These are phyloP conservation scores for Leccinum proliferum DNA, from an alignment of 1,284 basidiomycete genomes.

Conservation along the genomic window DNA sequence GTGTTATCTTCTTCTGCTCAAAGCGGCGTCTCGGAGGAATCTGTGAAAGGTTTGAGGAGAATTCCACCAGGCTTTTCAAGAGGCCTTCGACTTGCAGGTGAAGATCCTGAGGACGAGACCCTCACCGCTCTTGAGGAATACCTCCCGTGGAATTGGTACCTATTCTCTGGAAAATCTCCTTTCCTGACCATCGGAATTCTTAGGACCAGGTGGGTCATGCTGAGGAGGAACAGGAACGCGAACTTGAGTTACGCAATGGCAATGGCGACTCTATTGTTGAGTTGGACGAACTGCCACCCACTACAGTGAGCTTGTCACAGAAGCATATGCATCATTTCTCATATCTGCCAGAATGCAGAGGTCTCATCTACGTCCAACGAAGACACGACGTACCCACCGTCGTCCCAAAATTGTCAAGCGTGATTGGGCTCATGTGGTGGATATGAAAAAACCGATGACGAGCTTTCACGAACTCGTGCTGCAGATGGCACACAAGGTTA, in stretches of 20 bases:
- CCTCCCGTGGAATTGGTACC: conserved; percentile 13
- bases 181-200: conserved; percentile 3
- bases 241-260: conserved; percentile 9
- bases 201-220: conserved; percentile 14
- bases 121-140: conserved; percentile 35
- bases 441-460: conserved; percentile 84
- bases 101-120: conserved; percentile 42
- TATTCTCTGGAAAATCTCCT: background rate
- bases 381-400: conserved; percentile 36
- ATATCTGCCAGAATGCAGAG: conserved; percentile 32
- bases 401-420: conserved; percentile 61
- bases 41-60: conserved; percentile 46
- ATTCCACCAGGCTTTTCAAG: conserved; percentile 48
- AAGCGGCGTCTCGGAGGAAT: conserved; percentile 29
- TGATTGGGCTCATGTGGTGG: conserved; percentile 98
- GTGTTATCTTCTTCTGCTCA: conserved; percentile 36
- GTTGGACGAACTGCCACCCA: conserved; percentile 80
- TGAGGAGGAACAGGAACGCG: conserved; percentile 17
- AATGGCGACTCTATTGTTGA: conserved; percentile 35
- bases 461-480: conserved; percentile 90
- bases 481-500: conserved; percentile 83
- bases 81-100: conserved; percentile 34
- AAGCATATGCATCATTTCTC: conserved; percentile 8
- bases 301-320: conserved; percentile 46
- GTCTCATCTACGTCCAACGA: conserved; percentile 51